phyloP scores from a whole-genome alignment of 1,284 basidiomycete species.

The Naganishia cerealis region DNA sequence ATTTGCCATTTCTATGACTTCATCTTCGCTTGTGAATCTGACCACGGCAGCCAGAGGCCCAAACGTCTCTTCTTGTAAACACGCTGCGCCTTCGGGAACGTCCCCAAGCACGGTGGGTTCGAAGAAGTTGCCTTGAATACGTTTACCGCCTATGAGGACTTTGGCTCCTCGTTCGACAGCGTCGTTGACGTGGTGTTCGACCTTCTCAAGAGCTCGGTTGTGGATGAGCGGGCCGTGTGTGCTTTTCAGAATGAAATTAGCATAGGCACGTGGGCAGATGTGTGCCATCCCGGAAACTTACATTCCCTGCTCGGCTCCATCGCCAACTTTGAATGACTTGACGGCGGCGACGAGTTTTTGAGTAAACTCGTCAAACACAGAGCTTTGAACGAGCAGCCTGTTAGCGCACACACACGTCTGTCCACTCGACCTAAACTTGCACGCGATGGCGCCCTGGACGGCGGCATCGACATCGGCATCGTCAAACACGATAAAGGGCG shows the following conservation, averaged over 20 bases:
- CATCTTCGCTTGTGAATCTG: slow-evolving; percentile 88
- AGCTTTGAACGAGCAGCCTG: slow-evolving; percentile 75
- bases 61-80: slow-evolving; percentile 81
- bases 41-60: slow-evolving; percentile 65
- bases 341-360: slow-evolving; percentile 59
- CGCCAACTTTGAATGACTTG: slow-evolving; percentile 83
- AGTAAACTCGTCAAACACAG: slow-evolving; percentile 53
- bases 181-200: slow-evolving; percentile 79
- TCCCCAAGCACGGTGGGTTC: slow-evolving; percentile 85
- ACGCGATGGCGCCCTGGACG: slow-evolving; percentile 81
- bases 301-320: slow-evolving; percentile 78
- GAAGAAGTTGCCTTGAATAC: slow-evolving; percentile 68
- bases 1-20: slow-evolving; percentile 85
- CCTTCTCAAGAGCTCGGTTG: slow-evolving; percentile 79
- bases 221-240: slow-evolving; percentile 96
- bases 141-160: slow-evolving; percentile 81
- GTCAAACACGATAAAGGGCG: slow-evolving; percentile 69
- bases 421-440: slow-evolving; percentile 89
- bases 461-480: slow-evolving; percentile 93
- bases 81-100: slow-evolving; percentile 66
- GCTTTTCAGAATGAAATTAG: slow-evolving; percentile 3
- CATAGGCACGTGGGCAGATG: neutral
- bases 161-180: slow-evolving; percentile 80
- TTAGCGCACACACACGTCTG: slow-evolving; percentile 71
- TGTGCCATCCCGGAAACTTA: slow-evolving; percentile 54